Conservation (phyloP, 1,284 basidiomycete genomes). For the Pterulicium gracile region DNA sequence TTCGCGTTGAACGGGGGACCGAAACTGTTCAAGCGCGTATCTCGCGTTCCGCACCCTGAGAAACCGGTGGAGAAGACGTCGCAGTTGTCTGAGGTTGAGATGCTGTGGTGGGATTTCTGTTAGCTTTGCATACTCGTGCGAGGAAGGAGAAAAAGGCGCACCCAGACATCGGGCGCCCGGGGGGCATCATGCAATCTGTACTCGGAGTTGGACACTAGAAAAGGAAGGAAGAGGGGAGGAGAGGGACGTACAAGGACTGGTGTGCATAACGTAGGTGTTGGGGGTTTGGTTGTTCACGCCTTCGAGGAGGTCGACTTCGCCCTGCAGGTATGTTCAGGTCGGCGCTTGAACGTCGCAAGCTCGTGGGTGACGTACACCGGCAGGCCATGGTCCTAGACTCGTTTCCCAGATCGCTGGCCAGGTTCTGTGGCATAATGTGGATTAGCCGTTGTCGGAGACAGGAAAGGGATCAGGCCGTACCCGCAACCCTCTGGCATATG, state of each 20-base stretch:
- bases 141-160: no score
- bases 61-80: neutral
- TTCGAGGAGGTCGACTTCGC: constrained; percentile 63
- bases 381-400: constrained; percentile 37
- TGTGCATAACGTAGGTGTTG: neutral
- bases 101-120: no score
- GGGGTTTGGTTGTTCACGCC: constrained; percentile 19
- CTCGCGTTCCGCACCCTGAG: constrained; percentile 40
- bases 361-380: constrained; percentile 7
- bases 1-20: constrained; percentile 49
- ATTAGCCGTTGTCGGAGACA: constrained; percentile 1
- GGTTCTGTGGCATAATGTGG: constrained; percentile 22
- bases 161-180: neutral
- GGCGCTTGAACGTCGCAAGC: neutral
- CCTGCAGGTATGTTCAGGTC: constrained; percentile 20
- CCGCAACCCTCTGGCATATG: constrained; percentile 56
- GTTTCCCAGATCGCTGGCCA: constrained; percentile 44
- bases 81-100: neutral
- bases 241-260: neutral
- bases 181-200: neutral
- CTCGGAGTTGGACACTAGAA: no score
- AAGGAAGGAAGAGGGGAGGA: neutral
- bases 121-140: no score
- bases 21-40: constrained; percentile 29
- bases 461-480: constrained; percentile 26